A percentile compares a stretch with the other conserved stretches of the same genome.
Evolutionary conservation across 768 basidiomycete species (phyloP).

Genomic region (Phylloporus rhodoxanthus): DNA sequence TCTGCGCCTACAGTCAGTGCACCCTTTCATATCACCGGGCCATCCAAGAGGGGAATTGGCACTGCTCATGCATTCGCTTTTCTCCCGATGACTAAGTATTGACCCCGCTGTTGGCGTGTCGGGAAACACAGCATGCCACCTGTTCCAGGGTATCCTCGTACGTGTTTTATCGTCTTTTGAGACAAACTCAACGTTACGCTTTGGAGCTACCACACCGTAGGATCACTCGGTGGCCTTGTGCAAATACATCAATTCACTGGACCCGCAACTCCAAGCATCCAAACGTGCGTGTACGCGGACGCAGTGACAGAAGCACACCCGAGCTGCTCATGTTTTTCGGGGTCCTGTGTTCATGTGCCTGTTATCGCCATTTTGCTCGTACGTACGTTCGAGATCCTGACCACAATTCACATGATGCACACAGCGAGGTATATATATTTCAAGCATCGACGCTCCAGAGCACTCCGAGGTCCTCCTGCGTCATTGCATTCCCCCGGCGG

Average conservation of each 20-base stretch:
- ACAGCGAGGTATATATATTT: not conserved
- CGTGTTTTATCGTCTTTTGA: not conserved
- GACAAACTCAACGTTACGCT: too few relatives aligned
- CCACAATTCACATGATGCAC: conserved; percentile 8
- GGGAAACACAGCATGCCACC: not conserved
- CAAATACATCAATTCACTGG: not conserved
- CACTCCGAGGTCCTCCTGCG: too few relatives aligned
- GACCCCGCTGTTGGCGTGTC: not conserved
- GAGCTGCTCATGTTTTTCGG: conserved; percentile 9
- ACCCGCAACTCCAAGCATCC: not conserved
- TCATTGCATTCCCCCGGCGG: not conserved
- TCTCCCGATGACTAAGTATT: not conserved
- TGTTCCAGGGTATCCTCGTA: conserved; percentile 1
- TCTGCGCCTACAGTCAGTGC: not conserved
- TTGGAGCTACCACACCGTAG: conserved; percentile 2
- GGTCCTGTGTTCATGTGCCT: conserved; percentile 14
- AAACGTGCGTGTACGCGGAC: not conserved
- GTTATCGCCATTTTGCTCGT: conserved; percentile 12
- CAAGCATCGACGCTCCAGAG: not conserved
- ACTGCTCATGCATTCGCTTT: not conserved
- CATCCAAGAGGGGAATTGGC: not conserved
- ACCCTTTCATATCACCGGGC: not conserved
- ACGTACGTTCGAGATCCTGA: conserved; percentile 13
- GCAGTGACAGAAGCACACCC: conserved; percentile 13
- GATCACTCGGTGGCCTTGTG: not conserved